phyloP scores from a whole-genome alignment of 2,329 filamentous ascomycete genomes.

The Apiospora sp. region DNA sequence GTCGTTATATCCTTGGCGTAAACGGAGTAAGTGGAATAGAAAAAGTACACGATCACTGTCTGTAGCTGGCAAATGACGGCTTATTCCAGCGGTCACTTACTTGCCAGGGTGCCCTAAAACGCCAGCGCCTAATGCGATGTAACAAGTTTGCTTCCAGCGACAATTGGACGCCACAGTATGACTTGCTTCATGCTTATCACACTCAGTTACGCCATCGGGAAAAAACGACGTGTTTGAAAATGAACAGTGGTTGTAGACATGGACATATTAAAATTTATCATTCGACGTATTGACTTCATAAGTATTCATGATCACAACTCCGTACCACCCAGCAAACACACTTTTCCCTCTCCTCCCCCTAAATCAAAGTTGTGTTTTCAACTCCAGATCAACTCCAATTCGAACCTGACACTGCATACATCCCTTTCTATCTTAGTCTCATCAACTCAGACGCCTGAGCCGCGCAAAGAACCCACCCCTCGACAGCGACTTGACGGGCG shows the following conservation, averaged over 20 bases:
- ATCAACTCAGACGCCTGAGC: conserved; percentile 11
- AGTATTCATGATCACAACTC: neutral
- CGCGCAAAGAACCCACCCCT: conserved; percentile 20
- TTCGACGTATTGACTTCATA: conserved; percentile 17
- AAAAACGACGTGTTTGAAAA: neutral
- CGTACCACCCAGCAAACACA: neutral
- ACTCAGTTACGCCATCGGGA: neutral
- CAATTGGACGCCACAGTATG: conserved; percentile 40
- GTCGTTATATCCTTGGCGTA: too few relatives aligned
- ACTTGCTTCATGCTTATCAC: conserved; percentile 28
- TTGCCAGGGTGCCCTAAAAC: neutral
- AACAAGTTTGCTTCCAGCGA: conserved; percentile 31
- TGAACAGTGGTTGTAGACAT: neutral
- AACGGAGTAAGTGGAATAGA: too few relatives aligned
- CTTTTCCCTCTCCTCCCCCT: neutral
- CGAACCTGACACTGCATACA: neutral
- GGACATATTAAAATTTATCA: conserved; percentile 14
- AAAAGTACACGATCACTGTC: too few relatives aligned
- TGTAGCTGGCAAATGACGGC: too few relatives aligned
- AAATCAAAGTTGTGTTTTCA: neutral
- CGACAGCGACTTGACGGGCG: conserved; percentile 12
- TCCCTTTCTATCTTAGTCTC: neutral
- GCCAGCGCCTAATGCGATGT: conserved; percentile 1
- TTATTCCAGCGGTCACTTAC: too few relatives aligned
- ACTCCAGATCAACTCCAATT: neutral